Conservation (phyloP, 2,329 filamentous ascomycete species). For the Chaetothyriales sp. region DNA sequence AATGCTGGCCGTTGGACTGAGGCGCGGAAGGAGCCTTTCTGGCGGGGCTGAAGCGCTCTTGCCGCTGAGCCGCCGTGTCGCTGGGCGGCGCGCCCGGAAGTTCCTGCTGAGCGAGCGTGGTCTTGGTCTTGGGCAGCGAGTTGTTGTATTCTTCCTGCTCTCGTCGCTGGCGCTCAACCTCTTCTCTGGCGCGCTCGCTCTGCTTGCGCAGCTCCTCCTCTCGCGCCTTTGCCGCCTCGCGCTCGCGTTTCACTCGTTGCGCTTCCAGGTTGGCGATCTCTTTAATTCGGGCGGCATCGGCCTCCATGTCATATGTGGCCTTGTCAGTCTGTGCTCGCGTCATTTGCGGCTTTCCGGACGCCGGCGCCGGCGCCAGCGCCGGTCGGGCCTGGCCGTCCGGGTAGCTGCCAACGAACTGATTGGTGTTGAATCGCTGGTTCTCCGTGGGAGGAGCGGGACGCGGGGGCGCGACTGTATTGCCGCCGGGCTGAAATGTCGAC, state of each 20-base stretch:
- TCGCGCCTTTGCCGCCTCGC: constrained; percentile 25
- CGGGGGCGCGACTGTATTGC: constrained; percentile 51
- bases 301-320: constrained; percentile 26
- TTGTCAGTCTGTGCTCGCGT: constrained; percentile 38
- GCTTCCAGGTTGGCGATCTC: constrained; percentile 45
- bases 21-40: constrained; percentile 74
- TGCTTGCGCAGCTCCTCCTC: constrained; percentile 34
- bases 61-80: constrained; percentile 26
- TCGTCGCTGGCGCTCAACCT: constrained; percentile 51
- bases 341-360: constrained; percentile 40
- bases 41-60: constrained; percentile 65
- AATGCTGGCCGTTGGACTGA: constrained; percentile 33
- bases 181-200: constrained; percentile 22
- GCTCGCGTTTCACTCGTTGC: constrained; percentile 28
- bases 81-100: constrained; percentile 48
- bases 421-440: constrained; percentile 32
- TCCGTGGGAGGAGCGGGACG: constrained; percentile 47
- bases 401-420: constrained; percentile 24
- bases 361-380: too few relatives aligned
- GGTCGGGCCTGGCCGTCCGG: constrained; percentile 20
- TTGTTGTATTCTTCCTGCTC: constrained; percentile 84
- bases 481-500: constrained; percentile 43
- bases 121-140: constrained; percentile 66
- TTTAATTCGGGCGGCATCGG: constrained; percentile 34
- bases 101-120: constrained; percentile 78